Conservation (phyloP, 2,329 filamentous ascomycete species). For the Calonectria fujianensis region DNA sequence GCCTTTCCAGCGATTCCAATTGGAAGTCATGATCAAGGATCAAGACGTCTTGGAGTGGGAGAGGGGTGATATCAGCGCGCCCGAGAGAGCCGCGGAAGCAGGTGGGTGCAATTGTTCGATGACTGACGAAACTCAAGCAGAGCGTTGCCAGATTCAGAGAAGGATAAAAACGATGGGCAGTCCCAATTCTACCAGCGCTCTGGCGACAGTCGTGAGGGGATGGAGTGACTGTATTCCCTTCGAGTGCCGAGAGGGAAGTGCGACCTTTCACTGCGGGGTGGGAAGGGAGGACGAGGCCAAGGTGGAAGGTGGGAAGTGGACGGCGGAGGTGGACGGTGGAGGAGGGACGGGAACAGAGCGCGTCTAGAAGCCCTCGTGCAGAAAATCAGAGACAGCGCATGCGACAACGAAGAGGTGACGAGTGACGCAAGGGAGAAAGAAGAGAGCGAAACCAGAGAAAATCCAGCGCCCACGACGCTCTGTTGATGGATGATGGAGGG, state of each 20-base stretch:
- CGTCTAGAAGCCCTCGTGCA: conserved; percentile 1
- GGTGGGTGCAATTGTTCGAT: neutral
- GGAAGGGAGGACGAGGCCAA: neutral
- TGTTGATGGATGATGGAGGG: conserved; percentile 14
- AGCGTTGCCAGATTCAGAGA: neutral
- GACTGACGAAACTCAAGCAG: neutral
- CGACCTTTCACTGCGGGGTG: neutral
- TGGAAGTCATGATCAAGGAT: conserved; percentile 44
- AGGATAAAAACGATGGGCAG: neutral
- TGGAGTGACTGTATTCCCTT: neutral
- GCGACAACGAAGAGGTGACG: conserved; percentile 10
- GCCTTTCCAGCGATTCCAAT: conserved; percentile 58
- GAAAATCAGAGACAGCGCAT: conserved; percentile 25
- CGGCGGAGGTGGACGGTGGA: neutral
- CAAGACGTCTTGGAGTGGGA: conserved; percentile 22
- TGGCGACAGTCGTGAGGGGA: neutral
- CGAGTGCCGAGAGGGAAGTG: neutral
- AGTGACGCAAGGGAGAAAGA: conserved; percentile 5
- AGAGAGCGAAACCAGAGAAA: neutral
- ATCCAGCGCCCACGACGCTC: neutral
- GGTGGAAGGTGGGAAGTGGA: neutral
- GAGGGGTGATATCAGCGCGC: conserved; percentile 33
- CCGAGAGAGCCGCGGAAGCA: neutral
- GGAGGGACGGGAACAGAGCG: neutral
- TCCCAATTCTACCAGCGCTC: neutral